Evolutionary conservation across 2,329 filamentous ascomycete genomes (phyloP).

Genomic region (Aciculosporium take): DNA sequence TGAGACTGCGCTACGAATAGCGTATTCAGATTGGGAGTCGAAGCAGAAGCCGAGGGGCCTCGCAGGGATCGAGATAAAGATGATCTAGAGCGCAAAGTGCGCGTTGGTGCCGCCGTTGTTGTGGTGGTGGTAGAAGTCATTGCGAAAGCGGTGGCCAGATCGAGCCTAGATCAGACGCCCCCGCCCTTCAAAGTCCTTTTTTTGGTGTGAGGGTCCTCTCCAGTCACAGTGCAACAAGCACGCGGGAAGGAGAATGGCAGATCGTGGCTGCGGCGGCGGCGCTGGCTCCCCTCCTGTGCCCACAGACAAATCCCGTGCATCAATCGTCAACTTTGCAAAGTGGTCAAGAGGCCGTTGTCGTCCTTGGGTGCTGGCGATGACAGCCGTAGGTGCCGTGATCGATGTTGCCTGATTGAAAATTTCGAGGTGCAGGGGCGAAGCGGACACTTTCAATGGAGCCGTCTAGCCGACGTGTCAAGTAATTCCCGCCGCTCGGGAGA

Average conservation of each 20-base stretch:
- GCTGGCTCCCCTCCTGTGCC: background rate
- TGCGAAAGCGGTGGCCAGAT: conserved; percentile 9
- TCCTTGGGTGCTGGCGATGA: too few relatives aligned
- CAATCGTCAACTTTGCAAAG: background rate
- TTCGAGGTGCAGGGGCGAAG: too few relatives aligned
- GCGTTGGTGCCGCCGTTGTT: conserved; percentile 6
- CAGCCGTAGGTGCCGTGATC: too few relatives aligned
- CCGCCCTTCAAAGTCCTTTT: background rate
- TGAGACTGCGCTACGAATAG: conserved; percentile 36
- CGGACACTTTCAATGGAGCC: background rate
- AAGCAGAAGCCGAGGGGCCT: conserved; percentile 33
- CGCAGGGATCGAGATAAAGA: conserved; percentile 25
- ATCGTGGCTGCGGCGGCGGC: conserved; percentile 1
- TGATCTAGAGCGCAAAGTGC: conserved; percentile 10
- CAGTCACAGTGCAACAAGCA: background rate
- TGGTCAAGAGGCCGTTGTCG: background rate
- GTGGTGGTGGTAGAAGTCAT: conserved; percentile 11
- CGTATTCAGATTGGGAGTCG: conserved; percentile 44
- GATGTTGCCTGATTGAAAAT: too few relatives aligned
- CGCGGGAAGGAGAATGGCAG: conserved; percentile 2
- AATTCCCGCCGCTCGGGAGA: too few relatives aligned
- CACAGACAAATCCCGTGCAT: background rate
- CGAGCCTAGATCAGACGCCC: conserved; percentile 1
- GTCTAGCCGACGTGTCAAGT: background rate
- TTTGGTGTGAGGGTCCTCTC: background rate